Base-by-base conservation (phyloP, 139 green algal genomes). In the Eudorina sp. region DNA sequence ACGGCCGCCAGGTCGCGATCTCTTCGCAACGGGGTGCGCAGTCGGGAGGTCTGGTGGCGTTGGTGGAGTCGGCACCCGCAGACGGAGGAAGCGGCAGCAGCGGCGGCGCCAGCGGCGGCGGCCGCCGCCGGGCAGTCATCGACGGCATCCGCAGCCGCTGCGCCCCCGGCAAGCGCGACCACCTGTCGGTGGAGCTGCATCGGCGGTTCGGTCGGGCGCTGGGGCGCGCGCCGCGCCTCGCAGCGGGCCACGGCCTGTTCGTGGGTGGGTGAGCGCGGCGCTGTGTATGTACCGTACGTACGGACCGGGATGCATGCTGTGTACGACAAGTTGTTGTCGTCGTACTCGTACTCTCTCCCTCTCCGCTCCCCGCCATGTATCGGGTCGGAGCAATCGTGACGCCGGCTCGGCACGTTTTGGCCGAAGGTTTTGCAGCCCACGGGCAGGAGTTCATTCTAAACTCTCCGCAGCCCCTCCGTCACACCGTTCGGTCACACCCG, bases 11-110 rank as follows among this genome's bases (percentile, higher is more conserved):
- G 48, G 46, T 83, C 3, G 77, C 77, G n/a, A 84, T 84, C 19
- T 84, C 77, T 7, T 84, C 77, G 6, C 77, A 84, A 53, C 77
- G 77, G 36, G 77, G 77, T 16, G 77, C 77, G 6, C 77, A 84
- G 21, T 84, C 77, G 0, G 77, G 77, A 7, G 77, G 77, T 4
- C 77, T 84, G 36, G 53, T 84, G 21, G 41, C 55, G 7, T 38
- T 72, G 7, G 36, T 72, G 11, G 53, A 73, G 36, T 55, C 55
- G 1, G 53, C n/a, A 13, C 19, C 53, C 23, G 53, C 3, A 14
- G 76, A 38, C 51, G 51, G n/a, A 58, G 19, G 21, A 36, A 21
- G 41, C 7, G 29, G 16, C 34, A 11, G 11, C 43, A 9, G 9
- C 74, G 46, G 19, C 45, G 46, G 74, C 27, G 18, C 3, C 19